Evolutionary conservation across 2,329 filamentous ascomycete genomes (phyloP).

Genomic region (Apiospora hydei): DNA sequence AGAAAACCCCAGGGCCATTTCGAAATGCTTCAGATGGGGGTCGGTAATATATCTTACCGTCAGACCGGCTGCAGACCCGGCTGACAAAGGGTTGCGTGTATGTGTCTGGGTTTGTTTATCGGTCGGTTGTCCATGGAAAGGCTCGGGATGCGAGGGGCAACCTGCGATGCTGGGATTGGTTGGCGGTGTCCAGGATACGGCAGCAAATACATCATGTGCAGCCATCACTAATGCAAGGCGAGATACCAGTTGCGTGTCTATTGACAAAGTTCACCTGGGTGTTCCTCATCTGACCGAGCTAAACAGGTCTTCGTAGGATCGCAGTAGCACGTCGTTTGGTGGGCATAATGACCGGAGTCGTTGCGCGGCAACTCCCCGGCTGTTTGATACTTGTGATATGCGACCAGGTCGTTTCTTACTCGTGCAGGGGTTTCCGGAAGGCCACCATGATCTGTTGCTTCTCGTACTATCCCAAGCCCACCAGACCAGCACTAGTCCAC

Average conservation of each 20-base stretch:
- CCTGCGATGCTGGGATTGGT: background rate
- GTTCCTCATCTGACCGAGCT: slow-evolving; percentile 7
- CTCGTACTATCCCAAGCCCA: background rate
- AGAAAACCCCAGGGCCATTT: slow-evolving; percentile 15
- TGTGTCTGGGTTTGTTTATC: background rate
- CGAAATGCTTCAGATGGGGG: slow-evolving; percentile 30
- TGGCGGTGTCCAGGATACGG: slow-evolving; percentile 15
- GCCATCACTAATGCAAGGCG: slow-evolving; percentile 24
- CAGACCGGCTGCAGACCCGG: slow-evolving; percentile 28
- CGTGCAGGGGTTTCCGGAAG: slow-evolving; percentile 11
- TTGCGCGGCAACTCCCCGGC: slow-evolving; percentile 7
- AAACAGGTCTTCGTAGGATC: background rate
- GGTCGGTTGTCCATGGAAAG: slow-evolving; percentile 2
- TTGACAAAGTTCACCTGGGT: slow-evolving; percentile 9
- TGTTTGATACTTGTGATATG: slow-evolving; percentile 6
- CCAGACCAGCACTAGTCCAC: background rate
- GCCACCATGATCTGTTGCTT: slow-evolving; percentile 16
- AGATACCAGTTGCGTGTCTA: slow-evolving; percentile 13
- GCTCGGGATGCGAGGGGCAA: slow-evolving; percentile 14
- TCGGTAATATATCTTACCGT: slow-evolving; percentile 32
- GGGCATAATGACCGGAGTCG: background rate
- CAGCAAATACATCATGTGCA: slow-evolving; percentile 20
- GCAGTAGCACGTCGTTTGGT: background rate
- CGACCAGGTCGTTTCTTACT: background rate
- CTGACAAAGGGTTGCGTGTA: background rate